Percentiles rank a stretch among this genome's conserved stretches.
These are phyloP conservation scores for Lantana camara DNA, from an alignment of 257 asterid genomes.

Conservation along the genomic window DNA sequence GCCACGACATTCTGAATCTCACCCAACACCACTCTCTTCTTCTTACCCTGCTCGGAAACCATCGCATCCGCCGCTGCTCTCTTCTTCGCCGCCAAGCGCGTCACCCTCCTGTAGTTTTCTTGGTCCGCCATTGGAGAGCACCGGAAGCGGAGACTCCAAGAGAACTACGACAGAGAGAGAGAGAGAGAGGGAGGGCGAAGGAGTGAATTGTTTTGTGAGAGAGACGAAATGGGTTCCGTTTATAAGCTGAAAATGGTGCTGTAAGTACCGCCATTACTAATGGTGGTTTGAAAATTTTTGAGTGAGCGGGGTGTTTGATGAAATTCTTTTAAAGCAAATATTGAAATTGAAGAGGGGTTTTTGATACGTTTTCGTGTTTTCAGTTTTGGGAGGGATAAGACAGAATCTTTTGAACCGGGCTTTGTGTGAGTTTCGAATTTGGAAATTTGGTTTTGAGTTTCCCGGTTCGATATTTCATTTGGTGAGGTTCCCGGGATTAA, in stretches of 20 bases:
- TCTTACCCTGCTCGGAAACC: constrained; percentile 40
- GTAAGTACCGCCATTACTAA: constrained; percentile 38
- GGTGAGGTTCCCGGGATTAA: no score
- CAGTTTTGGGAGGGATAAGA: no score
- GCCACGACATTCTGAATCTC: constrained; percentile 62
- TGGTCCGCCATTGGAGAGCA: constrained; percentile 59
- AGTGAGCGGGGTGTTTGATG: constrained; percentile 28
- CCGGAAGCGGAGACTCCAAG: constrained; percentile 12
- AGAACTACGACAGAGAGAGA: constrained; percentile 15
- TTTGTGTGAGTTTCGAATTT: not conserved
- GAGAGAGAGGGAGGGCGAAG: not conserved
- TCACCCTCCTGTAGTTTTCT: constrained; percentile 59
- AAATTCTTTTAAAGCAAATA: no score
- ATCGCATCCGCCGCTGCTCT: constrained; percentile 61
- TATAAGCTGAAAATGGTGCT: constrained; percentile 27
- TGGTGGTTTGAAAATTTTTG: constrained; percentile 30
- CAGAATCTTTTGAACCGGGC: constrained; percentile 17
- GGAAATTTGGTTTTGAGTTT: not conserved
- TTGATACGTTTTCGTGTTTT: not conserved
- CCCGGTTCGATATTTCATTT: not conserved
- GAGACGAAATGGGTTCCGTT: constrained; percentile 23
- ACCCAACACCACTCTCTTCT: constrained; percentile 78
- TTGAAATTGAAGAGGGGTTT: no score
- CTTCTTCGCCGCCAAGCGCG: constrained; percentile 82
- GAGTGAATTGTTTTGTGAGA: constrained; percentile 11